These are phyloP conservation scores for Coemansia sp. DNA, from an alignment of 192 early-diverging fungal species.

Conservation along the genomic window DNA sequence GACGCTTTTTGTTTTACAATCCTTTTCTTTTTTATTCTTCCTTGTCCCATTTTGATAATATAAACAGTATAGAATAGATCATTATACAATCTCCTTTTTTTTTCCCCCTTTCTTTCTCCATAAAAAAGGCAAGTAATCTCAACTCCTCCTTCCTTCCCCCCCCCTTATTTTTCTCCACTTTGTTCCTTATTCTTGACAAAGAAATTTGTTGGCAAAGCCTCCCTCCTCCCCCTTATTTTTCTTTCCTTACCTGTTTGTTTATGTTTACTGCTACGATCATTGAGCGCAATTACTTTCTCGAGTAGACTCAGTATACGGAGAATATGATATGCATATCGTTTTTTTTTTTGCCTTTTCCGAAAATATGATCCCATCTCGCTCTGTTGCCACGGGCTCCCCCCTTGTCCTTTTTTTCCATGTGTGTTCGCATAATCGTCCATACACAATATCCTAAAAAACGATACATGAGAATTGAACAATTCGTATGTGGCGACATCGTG, in stretches of 20 bases:
- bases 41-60: background rate
- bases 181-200: background rate
- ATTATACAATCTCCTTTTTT: background rate
- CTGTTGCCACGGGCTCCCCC: no score
- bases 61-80: constrained; percentile 1
- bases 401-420: no score
- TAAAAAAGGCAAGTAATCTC: background rate
- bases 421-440: no score
- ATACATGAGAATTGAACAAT: no score
- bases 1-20: background rate
- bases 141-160: background rate
- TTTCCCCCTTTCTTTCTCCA: background rate
- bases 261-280: background rate
- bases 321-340: background rate
- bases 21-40: background rate
- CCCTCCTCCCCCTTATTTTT: no score
- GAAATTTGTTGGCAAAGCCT: background rate
- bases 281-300: background rate
- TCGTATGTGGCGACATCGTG: no score
- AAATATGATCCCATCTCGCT: background rate
- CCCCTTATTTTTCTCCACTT: background rate
- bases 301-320: background rate
- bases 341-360: background rate
- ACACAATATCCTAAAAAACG: no score
- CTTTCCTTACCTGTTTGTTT: background rate